Conservation (phyloP, 441 rosid species). For the Croton setiger region DNA sequence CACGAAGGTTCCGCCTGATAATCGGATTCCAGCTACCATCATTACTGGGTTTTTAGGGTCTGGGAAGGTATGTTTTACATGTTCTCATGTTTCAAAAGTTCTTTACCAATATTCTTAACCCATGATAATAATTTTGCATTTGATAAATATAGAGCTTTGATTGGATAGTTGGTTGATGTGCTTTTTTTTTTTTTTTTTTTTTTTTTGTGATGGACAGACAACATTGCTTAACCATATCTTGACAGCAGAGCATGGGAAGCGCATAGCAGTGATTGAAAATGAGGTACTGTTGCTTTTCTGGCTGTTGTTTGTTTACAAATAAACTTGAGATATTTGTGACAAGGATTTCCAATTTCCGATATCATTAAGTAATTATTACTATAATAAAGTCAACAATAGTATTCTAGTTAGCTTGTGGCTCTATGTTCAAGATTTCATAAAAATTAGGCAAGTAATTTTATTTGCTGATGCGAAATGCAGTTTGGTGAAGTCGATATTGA, state of each 20-base stretch:
- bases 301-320: not conserved
- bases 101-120: not conserved
- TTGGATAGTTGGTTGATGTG: not conserved
- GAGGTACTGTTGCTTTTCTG: constrained; percentile 42
- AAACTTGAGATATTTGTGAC: not conserved
- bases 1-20: constrained; percentile 70
- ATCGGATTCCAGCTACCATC: constrained; percentile 91
- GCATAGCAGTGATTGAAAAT: constrained; percentile 94
- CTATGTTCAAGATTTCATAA: not conserved
- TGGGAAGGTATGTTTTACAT: constrained; percentile 57
- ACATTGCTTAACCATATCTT: constrained; percentile 85
- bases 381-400: not conserved
- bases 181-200: constrained; percentile 16
- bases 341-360: not conserved
- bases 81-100: not conserved
- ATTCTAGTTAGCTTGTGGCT: not conserved
- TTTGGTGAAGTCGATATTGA: constrained; percentile 91
- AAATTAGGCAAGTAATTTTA: not conserved
- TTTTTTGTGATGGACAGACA: constrained; percentile 48
- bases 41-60: constrained; percentile 95
- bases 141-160: not conserved
- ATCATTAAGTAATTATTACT: not conserved
- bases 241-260: constrained; percentile 94
- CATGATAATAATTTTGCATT: not conserved
- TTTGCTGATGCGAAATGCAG: constrained; percentile 33